phyloP scores from a whole-genome alignment of 345 rosid species.

The Turritis glabra region DNA sequence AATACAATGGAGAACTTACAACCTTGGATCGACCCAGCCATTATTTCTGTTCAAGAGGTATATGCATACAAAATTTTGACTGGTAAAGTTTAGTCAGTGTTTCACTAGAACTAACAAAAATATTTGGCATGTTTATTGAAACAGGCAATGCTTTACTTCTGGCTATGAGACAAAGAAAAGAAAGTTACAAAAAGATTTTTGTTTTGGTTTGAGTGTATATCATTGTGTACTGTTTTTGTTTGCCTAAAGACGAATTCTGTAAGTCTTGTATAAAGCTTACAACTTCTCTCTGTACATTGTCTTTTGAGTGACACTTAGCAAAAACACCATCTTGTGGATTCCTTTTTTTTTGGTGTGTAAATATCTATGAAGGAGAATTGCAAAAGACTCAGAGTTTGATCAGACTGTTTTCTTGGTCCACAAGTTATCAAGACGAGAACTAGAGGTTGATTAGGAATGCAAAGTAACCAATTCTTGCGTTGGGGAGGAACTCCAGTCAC shows the following conservation, averaged over 20 bases:
- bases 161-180: conserved; percentile 49
- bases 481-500: not conserved
- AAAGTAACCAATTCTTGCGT: not conserved
- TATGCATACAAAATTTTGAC: not conserved
- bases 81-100: not conserved
- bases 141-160: conserved; percentile 90
- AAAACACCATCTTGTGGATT: conserved; percentile 1
- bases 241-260: conserved; percentile 7
- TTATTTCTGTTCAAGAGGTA: conserved; percentile 41
- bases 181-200: not conserved
- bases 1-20: conserved; percentile 29
- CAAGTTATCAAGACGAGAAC: conserved; percentile 9
- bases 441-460: not conserved
- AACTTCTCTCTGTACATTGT: not conserved
- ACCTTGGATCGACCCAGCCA: conserved; percentile 46
- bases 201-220: conserved; percentile 4
- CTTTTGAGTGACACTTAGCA: not conserved
- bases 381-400: too few relatives aligned
- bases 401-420: conserved; percentile 11
- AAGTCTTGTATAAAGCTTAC: conserved; percentile 25
- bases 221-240: conserved; percentile 18
- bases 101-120: not conserved
- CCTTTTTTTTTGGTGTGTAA: not conserved
- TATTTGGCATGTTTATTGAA: conserved; percentile 24
- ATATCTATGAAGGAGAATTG: conserved; percentile 11